Conservation (phyloP, 2,329 filamentous ascomycete genomes). For the Gliomastix tumulicola region DNA sequence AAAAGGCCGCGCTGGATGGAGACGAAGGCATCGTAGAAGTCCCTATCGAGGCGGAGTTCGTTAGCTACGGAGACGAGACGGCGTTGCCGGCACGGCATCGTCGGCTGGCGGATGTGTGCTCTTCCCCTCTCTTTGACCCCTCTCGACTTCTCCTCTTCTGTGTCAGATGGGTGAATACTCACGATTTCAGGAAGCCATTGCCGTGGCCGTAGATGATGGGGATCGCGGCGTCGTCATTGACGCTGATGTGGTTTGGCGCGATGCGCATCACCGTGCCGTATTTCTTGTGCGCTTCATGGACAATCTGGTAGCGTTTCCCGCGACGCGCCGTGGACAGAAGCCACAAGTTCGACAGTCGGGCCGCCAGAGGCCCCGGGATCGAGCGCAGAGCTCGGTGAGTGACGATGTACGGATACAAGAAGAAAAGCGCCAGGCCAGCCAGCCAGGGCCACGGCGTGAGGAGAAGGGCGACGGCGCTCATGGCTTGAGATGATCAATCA, state of each 20-base stretch:
- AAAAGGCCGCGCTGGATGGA: constrained; percentile 81
- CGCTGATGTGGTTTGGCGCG: constrained; percentile 75
- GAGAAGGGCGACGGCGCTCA: background rate
- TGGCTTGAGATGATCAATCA: too few relatives aligned
- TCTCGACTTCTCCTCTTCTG: background rate
- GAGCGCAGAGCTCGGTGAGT: constrained; percentile 41
- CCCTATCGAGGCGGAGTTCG: too few relatives aligned
- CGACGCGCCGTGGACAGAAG: constrained; percentile 59
- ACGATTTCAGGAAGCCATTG: constrained; percentile 69
- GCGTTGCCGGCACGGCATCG: background rate
- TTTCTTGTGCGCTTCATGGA: constrained; percentile 70
- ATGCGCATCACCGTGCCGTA: constrained; percentile 76
- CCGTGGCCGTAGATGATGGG: constrained; percentile 71
- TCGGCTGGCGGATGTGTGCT: background rate
- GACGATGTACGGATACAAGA: constrained; percentile 49
- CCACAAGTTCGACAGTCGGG: constrained; percentile 73
- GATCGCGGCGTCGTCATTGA: constrained; percentile 77
- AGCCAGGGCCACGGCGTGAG: constrained; percentile 1
- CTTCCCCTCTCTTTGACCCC: too few relatives aligned
- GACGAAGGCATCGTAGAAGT: constrained; percentile 90
- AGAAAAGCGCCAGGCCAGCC: background rate
- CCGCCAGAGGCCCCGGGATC: constrained; percentile 57
- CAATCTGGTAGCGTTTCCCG: constrained; percentile 55
- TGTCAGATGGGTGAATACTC: constrained; percentile 19
- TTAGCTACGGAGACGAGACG: too few relatives aligned